These are phyloP conservation scores for Cercophora scortea DNA, from an alignment of 495 filamentous ascomycete genomes.

Conservation along the genomic window DNA sequence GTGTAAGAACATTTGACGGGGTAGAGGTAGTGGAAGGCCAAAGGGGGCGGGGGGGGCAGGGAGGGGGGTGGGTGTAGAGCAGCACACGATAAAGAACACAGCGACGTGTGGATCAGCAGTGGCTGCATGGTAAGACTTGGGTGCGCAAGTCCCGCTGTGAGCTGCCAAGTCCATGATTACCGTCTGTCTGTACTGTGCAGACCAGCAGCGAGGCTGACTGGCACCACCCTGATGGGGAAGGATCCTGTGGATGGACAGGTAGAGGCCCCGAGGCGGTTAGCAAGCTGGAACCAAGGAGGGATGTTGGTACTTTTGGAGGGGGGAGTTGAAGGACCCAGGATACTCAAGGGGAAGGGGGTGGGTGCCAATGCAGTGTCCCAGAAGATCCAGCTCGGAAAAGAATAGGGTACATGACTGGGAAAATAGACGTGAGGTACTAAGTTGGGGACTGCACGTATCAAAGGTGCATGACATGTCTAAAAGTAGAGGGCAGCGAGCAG, in stretches of 20 bases:
- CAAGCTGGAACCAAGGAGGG: not conserved
- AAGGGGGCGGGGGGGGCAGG: slow-evolving; percentile 2
- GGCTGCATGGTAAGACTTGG: slow-evolving; percentile 13
- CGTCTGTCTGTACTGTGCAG: not conserved
- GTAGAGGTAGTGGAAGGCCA: no score
- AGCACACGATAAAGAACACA: slow-evolving; percentile 4
- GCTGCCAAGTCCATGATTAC: not conserved
- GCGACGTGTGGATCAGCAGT: not conserved
- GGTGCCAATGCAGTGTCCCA: not conserved
- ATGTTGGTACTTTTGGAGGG: slow-evolving; percentile 4
- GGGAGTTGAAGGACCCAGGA: not conserved
- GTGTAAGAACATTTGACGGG: not conserved
- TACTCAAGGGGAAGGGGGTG: not conserved
- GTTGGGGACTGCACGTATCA: slow-evolving; percentile 17
- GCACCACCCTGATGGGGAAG: slow-evolving; percentile 18
- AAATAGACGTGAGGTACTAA: slow-evolving; percentile 22
- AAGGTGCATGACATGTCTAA: slow-evolving; percentile 17
- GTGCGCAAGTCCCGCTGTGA: slow-evolving; percentile 3
- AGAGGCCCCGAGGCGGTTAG: slow-evolving; percentile 7
- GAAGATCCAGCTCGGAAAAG: slow-evolving; percentile 10
- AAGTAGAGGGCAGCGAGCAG: slow-evolving; percentile 16
- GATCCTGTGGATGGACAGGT: slow-evolving; percentile 9
- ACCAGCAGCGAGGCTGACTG: slow-evolving; percentile 7
- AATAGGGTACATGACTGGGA: slow-evolving; percentile 12
- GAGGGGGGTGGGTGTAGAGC: slow-evolving; percentile 12